Evolutionary conservation across 768 basidiomycete genomes (phyloP), one percentile per base, ranked within the genome.

Genomic region (Leccinum subgranulosum): DNA sequence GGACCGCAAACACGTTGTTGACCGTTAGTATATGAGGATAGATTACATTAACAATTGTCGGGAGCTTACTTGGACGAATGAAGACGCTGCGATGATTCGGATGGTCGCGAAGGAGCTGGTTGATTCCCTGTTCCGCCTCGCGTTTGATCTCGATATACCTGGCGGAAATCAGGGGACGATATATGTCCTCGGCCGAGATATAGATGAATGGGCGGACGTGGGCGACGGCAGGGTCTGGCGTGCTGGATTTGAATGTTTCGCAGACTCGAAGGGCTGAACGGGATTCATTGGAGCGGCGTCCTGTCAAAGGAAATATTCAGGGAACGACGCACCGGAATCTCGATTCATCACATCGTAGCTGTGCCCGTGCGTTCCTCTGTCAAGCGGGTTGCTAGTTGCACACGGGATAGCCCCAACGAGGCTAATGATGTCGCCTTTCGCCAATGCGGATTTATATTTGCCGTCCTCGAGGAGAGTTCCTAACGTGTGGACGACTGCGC

Each of bases 141-240:
- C 95, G 85, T 75, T 99, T 99, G n/a, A 92, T 89, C 68, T 88
- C 81, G 65, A 98, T 93, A 75, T 99, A 99, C 34, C 90, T 77
- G 0, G 83, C 79, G 28, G 94, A 85, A 51, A 98, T 83, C 65
- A 96, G 66, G 27, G 96, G 97, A 14, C 92, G 84, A 74, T 86
- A 94, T 49, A 96, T 84, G 21, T 72, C 71, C 67, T 96, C 96
- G 6, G 97, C 97, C 50, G 97, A 99, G 56, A 99, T 79, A 74
- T 91, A 98, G 41, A 98, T 81, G 73, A 99, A 98, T n/a, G 87
- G 82, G 54, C 86, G 81, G 56, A 64, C 59, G 58, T 60, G 66
- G 53, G 69, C 55, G 63, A 60, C 53, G 54, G 59, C 62, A 63
- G 69, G 66, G 54, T 68, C 66, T 45, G 76, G 68, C 15, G 72